These are phyloP conservation scores for Saccharomycopsis selenospora DNA, from an alignment of 805 yeast species.

Conservation along the genomic window DNA sequence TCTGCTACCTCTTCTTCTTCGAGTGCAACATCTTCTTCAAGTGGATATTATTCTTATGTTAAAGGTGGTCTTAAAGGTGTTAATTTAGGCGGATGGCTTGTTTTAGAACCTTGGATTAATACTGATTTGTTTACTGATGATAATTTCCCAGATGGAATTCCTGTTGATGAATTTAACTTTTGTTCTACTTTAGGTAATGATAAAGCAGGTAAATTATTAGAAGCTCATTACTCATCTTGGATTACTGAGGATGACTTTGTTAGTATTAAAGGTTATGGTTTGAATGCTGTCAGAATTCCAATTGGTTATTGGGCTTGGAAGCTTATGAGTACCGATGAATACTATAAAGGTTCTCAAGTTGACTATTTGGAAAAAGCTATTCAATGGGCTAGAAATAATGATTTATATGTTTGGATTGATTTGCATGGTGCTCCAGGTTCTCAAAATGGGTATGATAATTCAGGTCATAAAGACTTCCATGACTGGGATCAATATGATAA, in stretches of 20 bases:
- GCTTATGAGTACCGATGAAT: constrained; percentile 41
- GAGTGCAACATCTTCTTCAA: neutral
- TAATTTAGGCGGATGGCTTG: constrained; percentile 69
- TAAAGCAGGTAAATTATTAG: constrained; percentile 36
- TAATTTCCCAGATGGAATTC: constrained; percentile 33
- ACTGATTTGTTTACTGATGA: constrained; percentile 46
- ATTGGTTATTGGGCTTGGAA: constrained; percentile 75
- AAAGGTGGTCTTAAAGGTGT: constrained; percentile 34
- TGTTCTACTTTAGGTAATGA: constrained; percentile 43
- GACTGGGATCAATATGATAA: constrained; percentile 36
- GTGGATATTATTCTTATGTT: constrained; percentile 14
- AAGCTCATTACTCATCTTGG: constrained; percentile 51
- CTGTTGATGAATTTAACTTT: constrained; percentile 55
- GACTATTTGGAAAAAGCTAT: constrained; percentile 57
- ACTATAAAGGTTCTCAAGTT: constrained; percentile 41
- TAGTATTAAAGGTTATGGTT: constrained; percentile 44
- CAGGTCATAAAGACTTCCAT: constrained; percentile 50
- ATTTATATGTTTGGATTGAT: constrained; percentile 64
- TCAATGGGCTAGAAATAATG: constrained; percentile 57
- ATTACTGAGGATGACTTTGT: constrained; percentile 52
- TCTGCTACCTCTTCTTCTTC: constrained; percentile 9
- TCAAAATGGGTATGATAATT: constrained; percentile 81
- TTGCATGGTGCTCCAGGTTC: constrained; percentile 80
- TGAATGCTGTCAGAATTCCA: constrained; percentile 67
- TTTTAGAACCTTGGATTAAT: constrained; percentile 63